phyloP scores from a whole-genome alignment of 1,139 yeast species.

The Blastobotrys buckinghamii region DNA sequence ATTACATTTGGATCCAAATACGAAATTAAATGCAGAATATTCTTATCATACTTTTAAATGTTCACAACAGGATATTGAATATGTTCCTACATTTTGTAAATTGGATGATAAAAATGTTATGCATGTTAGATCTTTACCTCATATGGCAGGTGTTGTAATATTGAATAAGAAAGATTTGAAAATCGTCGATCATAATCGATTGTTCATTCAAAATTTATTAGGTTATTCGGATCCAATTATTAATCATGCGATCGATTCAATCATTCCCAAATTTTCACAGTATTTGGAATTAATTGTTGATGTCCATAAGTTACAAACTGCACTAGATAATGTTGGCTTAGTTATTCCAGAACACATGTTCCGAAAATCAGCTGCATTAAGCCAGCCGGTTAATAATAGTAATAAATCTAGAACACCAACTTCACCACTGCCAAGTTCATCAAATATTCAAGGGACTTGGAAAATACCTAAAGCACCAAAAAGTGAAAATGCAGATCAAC shows the following conservation, averaged over 20 bases:
- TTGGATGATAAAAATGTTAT: background rate
- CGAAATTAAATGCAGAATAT: background rate
- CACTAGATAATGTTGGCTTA: conserved; percentile 39
- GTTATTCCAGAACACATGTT: conserved; percentile 89
- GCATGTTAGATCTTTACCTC: conserved; percentile 51
- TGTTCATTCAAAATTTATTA: conserved; percentile 71
- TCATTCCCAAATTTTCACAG: conserved; percentile 61
- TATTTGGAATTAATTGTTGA: conserved; percentile 45
- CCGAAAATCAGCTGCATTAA: conserved; percentile 44
- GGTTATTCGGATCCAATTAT: conserved; percentile 50
- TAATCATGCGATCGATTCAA: conserved; percentile 46
- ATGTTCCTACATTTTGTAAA: conserved; percentile 3
- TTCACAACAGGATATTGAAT: background rate
- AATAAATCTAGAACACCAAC: background rate
- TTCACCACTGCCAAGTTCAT: conserved; percentile 4
- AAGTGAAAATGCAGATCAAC: conserved; percentile 8
- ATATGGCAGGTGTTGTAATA: conserved; percentile 81
- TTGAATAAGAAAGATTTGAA: conserved; percentile 45
- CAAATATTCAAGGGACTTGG: background rate
- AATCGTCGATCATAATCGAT: conserved; percentile 65
- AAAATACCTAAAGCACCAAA: conserved; percentile 7
- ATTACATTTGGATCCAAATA: background rate
- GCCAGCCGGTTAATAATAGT: background rate
- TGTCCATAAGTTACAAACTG: conserved; percentile 20
- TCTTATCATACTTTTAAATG: background rate